These are phyloP conservation scores for Mucor lusitanicus DNA, from an alignment of 371 early-diverging fungal species.

Conservation along the genomic window DNA sequence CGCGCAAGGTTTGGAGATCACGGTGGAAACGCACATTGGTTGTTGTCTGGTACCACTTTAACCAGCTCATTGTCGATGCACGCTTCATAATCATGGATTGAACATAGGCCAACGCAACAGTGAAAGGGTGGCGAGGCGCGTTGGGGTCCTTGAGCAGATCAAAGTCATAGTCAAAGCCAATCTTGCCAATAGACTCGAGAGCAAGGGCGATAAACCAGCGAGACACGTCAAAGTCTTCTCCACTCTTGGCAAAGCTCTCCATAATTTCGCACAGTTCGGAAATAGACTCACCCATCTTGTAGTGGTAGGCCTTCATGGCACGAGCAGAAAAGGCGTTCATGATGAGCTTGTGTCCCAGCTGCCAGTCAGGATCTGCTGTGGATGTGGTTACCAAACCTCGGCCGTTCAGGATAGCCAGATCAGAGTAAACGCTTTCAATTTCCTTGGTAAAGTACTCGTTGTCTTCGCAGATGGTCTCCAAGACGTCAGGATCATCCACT, in stretches of 20 bases:
- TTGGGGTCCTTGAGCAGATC: slow-evolving; percentile 32
- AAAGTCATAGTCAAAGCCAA: slow-evolving; percentile 49
- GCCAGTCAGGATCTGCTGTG: slow-evolving; percentile 46
- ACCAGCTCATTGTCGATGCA: slow-evolving; percentile 19
- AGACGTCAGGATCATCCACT: background rate
- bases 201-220: slow-evolving; percentile 45
- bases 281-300: slow-evolving; percentile 22
- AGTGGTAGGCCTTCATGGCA: slow-evolving; percentile 40
- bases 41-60: slow-evolving; percentile 27
- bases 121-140: slow-evolving; percentile 34
- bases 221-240: slow-evolving; percentile 22
- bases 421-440: slow-evolving; percentile 28
- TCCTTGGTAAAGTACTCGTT: slow-evolving; percentile 32
- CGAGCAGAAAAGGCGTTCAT: slow-evolving; percentile 50
- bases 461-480: slow-evolving; percentile 18
- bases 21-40: slow-evolving; percentile 22
- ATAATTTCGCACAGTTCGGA: slow-evolving; percentile 19
- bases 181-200: slow-evolving; percentile 33
- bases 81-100: slow-evolving; percentile 22
- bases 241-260: slow-evolving; percentile 13
- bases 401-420: slow-evolving; percentile 32
- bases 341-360: slow-evolving; percentile 49
- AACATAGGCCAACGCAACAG: slow-evolving; percentile 39
- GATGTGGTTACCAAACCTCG: slow-evolving; percentile 47
- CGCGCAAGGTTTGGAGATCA: slow-evolving; percentile 9